Conservation (phyloP, 2,329 filamentous ascomycete species). For the Zymoseptoria passerinii region DNA sequence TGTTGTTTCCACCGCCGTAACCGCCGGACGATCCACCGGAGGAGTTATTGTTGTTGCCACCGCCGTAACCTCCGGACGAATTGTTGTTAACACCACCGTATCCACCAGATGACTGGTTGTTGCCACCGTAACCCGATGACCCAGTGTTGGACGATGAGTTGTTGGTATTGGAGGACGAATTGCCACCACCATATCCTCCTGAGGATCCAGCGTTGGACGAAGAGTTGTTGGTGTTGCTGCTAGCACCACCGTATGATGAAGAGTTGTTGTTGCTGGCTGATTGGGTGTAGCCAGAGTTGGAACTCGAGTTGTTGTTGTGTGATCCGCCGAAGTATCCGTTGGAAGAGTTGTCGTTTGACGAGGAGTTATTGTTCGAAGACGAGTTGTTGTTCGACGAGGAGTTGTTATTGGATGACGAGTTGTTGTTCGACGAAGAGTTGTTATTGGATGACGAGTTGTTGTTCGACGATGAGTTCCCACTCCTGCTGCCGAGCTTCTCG, state of each 20-base stretch:
- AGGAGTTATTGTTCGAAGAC: slow-evolving; percentile 2
- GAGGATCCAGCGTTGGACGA: slow-evolving; percentile 1
- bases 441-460: slow-evolving; percentile 2
- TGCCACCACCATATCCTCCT: slow-evolving; percentile 1
- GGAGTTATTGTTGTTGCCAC: neutral
- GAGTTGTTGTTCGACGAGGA: slow-evolving; percentile 4
- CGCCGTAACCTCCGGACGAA: slow-evolving; percentile 1
- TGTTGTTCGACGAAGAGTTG: slow-evolving; percentile 1
- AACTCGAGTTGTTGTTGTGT: slow-evolving; percentile 3
- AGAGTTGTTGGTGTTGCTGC: slow-evolving; percentile 4
- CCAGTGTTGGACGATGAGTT: neutral
- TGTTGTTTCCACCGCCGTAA: slow-evolving; percentile 4
- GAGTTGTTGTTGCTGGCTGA: neutral
- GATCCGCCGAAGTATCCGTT: slow-evolving; percentile 1
- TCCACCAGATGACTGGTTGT: slow-evolving; percentile 2
- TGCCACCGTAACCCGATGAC: neutral
- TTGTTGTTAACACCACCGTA: slow-evolving; percentile 6
- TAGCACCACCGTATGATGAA: slow-evolving; percentile 1
- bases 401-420: neutral
- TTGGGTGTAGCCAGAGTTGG: neutral
- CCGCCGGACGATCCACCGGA: slow-evolving; percentile 2
- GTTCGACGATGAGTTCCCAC: neutral
- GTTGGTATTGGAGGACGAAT: neutral
- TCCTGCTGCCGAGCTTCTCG: neutral
- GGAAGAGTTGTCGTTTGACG: slow-evolving; percentile 6